Evolutionary conservation across 352 stramenopile species (phyloP).

Genomic region (Globisporangium apiculatum): DNA sequence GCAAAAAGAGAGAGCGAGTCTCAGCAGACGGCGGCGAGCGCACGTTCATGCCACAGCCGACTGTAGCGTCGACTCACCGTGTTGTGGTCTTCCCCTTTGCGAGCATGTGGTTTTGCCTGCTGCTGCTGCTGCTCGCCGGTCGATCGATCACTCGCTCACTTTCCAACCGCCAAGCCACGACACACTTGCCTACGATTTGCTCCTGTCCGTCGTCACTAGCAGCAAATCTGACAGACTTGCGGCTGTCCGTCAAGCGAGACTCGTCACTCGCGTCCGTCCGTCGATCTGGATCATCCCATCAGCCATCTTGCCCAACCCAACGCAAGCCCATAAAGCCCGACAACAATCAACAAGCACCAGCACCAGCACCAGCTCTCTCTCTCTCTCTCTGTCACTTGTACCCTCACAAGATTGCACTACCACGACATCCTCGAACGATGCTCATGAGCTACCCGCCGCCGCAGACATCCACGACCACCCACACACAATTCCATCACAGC

Average conservation of each 20-base stretch:
- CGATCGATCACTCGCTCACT: slow-evolving; percentile 3
- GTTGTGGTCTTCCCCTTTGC: no score
- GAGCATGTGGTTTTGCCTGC: background rate
- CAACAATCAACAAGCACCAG: no score
- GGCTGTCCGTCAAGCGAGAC: background rate
- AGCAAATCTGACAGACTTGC: background rate
- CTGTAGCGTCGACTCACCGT: no score
- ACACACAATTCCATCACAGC: background rate
- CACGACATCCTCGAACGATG: background rate
- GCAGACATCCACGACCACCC: slow-evolving; percentile 2
- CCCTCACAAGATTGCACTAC: background rate
- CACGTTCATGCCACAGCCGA: no score
- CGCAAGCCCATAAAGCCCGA: no score
- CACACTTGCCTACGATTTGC: slow-evolving; percentile 2
- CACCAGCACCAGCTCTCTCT: background rate
- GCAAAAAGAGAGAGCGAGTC: no score
- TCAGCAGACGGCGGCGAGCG: no score
- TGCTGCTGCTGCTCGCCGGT: background rate
- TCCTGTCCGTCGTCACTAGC: background rate
- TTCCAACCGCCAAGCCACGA: slow-evolving; percentile 5
- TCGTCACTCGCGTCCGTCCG: background rate
- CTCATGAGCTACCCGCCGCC: slow-evolving; percentile 9
- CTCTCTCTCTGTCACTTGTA: background rate
- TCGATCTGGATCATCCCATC: background rate
- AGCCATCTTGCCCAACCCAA: no score